A percentile compares a stretch with the other conserved stretches of the same genome.
phyloP scores from a whole-genome alignment of 139 green algal genomes.

The Chlamydomonas asymmetrica region DNA sequence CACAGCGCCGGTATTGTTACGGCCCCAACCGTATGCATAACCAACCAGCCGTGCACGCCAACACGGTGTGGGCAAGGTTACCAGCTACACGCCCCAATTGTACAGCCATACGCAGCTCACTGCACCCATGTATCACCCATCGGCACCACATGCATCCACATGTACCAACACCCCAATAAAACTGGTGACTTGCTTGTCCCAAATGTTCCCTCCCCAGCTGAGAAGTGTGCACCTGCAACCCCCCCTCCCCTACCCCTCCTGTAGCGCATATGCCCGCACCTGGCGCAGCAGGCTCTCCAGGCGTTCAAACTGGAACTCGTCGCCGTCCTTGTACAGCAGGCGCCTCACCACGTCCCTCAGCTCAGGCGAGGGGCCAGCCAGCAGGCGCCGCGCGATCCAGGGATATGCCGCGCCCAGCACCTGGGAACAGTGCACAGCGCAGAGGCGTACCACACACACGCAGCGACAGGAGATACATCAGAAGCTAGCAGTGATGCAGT shows the following conservation, averaged over 20 bases:
- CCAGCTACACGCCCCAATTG: too few relatives aligned
- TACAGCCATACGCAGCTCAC: background rate
- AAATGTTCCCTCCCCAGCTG: background rate
- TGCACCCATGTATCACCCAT: background rate
- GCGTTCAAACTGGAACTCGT: constrained; percentile 73
- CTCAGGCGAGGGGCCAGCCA: constrained; percentile 73
- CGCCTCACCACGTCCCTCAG: constrained; percentile 66
- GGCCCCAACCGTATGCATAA: background rate
- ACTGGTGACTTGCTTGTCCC: background rate
- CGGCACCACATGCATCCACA: background rate
- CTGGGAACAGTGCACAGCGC: constrained; percentile 20
- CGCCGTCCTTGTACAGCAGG: constrained; percentile 78
- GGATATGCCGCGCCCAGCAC: constrained; percentile 84
- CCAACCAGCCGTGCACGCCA: too few relatives aligned
- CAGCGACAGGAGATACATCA: too few relatives aligned
- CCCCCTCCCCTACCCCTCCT: too few relatives aligned
- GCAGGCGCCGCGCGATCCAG: constrained; percentile 81
- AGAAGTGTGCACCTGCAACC: background rate
- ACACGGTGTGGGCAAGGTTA: too few relatives aligned
- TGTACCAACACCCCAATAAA: background rate
- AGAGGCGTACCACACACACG: too few relatives aligned
- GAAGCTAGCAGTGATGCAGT: too few relatives aligned
- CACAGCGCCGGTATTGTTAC: too few relatives aligned
- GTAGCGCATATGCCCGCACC: constrained; percentile 32
- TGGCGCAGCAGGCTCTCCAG: constrained; percentile 79